Conservation (phyloP, 768 basidiomycete species). For the Trametes sanguinea region DNA sequence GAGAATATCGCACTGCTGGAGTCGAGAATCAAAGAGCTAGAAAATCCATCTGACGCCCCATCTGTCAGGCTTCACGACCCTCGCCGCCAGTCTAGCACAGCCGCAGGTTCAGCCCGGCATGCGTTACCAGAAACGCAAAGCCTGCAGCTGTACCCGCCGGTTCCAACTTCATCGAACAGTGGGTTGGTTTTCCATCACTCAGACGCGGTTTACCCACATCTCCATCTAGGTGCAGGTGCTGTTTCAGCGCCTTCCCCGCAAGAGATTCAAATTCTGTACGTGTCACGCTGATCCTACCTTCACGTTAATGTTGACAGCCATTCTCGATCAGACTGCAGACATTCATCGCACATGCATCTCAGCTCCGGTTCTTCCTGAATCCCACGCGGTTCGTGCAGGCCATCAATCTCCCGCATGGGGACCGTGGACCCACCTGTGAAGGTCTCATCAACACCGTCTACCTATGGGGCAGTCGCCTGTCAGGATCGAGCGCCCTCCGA, state of each 20-base stretch:
- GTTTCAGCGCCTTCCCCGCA: conserved; percentile 10
- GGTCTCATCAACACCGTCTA: conserved; percentile 47
- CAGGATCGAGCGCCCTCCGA: conserved; percentile 25
- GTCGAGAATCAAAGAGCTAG: conserved; percentile 47
- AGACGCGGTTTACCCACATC: not conserved
- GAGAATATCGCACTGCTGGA: conserved; percentile 61
- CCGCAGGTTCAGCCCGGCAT: not conserved
- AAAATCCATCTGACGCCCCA: conserved; percentile 32
- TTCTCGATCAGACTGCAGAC: conserved; percentile 50
- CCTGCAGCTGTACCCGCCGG: not conserved
- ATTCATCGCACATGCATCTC: conserved; percentile 57
- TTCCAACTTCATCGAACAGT: not conserved
- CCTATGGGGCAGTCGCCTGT: conserved; percentile 39
- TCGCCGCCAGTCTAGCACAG: not conserved
- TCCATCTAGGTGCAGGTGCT: not conserved
- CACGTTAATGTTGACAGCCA: not conserved
- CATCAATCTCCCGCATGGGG: conserved; percentile 24
- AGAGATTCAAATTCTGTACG: conserved; percentile 20
- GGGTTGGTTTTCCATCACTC: not conserved
- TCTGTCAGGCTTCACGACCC: conserved; percentile 25
- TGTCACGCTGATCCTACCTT: not conserved
- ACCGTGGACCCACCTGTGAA: conserved; percentile 33
- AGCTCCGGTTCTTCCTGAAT: conserved; percentile 71
- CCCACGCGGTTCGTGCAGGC: conserved; percentile 45
- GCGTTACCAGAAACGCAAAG: not conserved